A percentile compares a stretch with the other conserved stretches of the same genome.
These are phyloP conservation scores for Acer yangbiense DNA, from an alignment of 345 rosid genomes.

Conservation along the genomic window DNA sequence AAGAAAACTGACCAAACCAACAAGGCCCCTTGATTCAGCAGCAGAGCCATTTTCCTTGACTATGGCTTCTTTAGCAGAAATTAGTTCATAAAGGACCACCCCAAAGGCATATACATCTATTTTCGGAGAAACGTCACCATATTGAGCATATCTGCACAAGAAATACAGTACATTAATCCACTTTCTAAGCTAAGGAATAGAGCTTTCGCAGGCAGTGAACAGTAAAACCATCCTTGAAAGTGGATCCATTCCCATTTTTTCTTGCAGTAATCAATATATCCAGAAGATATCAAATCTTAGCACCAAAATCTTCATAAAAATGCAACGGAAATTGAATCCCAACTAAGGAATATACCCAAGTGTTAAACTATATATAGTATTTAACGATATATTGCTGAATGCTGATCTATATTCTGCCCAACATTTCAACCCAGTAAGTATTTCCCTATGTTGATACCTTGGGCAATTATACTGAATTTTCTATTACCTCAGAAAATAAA, in stretches of 20 bases:
- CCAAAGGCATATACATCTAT: slow-evolving; percentile 95
- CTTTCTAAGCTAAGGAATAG: background rate
- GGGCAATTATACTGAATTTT: background rate
- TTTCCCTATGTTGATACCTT: background rate
- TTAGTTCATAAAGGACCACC: slow-evolving; percentile 91
- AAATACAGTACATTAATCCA: slow-evolving; percentile 6
- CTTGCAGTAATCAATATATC: background rate
- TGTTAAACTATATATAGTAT: no score
- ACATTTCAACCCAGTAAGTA: background rate
- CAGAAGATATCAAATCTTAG: background rate
- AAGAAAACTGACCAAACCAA: slow-evolving; percentile 69
- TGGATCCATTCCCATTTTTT: background rate
- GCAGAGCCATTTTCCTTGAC: slow-evolving; percentile 51
- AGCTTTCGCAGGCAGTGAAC: background rate
- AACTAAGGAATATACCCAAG: no score
- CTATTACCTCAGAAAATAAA: background rate
- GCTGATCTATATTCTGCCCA: background rate
- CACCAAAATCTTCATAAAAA: background rate
- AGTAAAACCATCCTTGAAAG: background rate
- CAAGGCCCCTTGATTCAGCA: slow-evolving; percentile 79
- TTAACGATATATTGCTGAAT: no score
- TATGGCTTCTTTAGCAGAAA: slow-evolving; percentile 91
- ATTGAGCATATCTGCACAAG: slow-evolving; percentile 72
- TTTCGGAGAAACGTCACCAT: slow-evolving; percentile 89
- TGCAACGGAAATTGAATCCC: no score